Evolutionary conservation across 495 filamentous ascomycete genomes (phyloP).

Genomic region (Xylaria cubensis): DNA sequence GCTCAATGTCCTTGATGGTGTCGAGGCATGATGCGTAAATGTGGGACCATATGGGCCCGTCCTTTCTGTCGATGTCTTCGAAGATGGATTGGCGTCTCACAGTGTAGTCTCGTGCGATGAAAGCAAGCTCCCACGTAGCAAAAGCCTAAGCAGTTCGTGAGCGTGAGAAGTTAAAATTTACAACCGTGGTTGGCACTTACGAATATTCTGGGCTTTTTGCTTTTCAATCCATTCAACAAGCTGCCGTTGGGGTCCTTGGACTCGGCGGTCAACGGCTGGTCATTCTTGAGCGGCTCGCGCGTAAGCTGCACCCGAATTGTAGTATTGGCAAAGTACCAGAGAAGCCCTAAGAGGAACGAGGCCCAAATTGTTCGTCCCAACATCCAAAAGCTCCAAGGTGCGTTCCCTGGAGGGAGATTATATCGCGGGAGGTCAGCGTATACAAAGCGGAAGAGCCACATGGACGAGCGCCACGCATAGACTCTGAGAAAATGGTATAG

Average conservation of each 20-base stretch:
- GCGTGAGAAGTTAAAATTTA: neutral
- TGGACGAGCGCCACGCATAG: conserved; percentile 68
- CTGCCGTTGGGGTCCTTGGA: conserved; percentile 92
- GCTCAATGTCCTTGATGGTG: conserved; percentile 68
- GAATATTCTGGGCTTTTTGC: conserved; percentile 68
- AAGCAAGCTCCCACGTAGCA: conserved; percentile 88
- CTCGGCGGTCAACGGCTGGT: conserved; percentile 79
- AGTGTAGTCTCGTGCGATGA: conserved; percentile 75
- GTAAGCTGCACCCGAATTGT: conserved; percentile 80
- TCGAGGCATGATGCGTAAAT: conserved; percentile 70
- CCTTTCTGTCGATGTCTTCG: conserved; percentile 84
- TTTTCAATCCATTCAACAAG: conserved; percentile 80
- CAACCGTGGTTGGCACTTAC: conserved; percentile 7
- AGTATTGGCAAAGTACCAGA: conserved; percentile 77
- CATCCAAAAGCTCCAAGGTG: conserved; percentile 63
- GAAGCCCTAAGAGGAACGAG: conserved; percentile 67
- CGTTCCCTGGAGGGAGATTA: conserved; percentile 64
- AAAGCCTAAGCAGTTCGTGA: conserved; percentile 62
- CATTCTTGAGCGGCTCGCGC: conserved; percentile 80
- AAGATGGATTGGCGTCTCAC: conserved; percentile 82
- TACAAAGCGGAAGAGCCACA: conserved; percentile 72
- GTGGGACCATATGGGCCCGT: conserved; percentile 81
- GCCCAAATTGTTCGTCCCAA: conserved; percentile 67
- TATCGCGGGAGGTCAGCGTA: conserved; percentile 72
- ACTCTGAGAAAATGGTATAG: conserved; percentile 72